phyloP scores from a whole-genome alignment of 1,284 basidiomycete genomes.

The Heterobasidion occidentale region DNA sequence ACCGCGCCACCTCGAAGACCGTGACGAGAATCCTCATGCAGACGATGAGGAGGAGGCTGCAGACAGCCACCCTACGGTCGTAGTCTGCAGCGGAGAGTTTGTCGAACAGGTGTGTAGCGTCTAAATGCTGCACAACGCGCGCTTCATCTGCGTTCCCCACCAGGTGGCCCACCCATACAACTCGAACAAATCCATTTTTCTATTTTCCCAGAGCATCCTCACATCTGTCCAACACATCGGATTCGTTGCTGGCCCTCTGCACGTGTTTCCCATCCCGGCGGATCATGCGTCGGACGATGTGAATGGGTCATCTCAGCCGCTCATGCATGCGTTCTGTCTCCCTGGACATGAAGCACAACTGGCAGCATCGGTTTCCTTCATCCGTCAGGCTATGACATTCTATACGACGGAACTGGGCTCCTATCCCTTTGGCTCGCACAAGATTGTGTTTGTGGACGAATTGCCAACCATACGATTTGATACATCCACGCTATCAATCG shows the following conservation, averaged over 20 bases:
- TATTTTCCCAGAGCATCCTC: conserved; percentile 83
- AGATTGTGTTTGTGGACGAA: conserved; percentile 93
- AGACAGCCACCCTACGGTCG: conserved; percentile 70
- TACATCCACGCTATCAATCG: conserved; percentile 77
- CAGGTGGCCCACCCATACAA: conserved; percentile 92
- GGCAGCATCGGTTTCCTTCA: conserved; percentile 62
- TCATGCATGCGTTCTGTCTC: conserved; percentile 89
- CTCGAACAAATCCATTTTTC: conserved; percentile 91
- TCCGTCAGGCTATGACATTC: conserved; percentile 88
- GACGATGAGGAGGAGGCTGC: conserved; percentile 44
- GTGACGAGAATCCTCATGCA: conserved; percentile 29
- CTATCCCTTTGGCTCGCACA: conserved; percentile 94
- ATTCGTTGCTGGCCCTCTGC: conserved; percentile 94
- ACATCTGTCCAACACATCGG: conserved; percentile 95
- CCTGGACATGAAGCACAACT: conserved; percentile 79
- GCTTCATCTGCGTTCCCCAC: conserved; percentile 11
- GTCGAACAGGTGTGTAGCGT: conserved; percentile 71
- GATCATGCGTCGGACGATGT: conserved; percentile 49
- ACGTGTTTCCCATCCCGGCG: conserved; percentile 66
- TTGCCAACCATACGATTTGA: conserved; percentile 76
- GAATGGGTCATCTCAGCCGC: conserved; percentile 69
- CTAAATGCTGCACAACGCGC: conserved; percentile 1
- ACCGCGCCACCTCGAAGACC: conserved; percentile 77
- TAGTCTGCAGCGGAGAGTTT: conserved; percentile 91
- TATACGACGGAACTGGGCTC: conserved; percentile 91